Evolutionary conservation across 192 early-diverging fungal genomes (phyloP), one percentile per base, ranked within the genome.

Genomic region (Coemansia sp.): DNA sequence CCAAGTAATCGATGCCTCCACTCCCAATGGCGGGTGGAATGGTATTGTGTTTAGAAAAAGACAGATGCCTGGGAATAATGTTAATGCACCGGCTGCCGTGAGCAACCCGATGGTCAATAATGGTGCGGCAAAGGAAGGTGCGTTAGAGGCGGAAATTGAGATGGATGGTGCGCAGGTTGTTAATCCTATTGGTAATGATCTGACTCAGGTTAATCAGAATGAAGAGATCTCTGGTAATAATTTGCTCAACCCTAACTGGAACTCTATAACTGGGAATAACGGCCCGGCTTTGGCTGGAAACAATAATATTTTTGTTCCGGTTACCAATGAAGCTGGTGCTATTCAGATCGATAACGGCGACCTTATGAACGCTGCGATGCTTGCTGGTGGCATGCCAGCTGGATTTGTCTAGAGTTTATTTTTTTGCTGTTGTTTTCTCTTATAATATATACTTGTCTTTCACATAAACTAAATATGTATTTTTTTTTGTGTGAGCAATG

Each of bases 331-430:
- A 64, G 37, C 52, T 2, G 79, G 67, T 17, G 75, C 79, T 12
- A 82, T 82, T 36, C 79, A 82, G 66, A 61, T 82, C 28, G 74
- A 82, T 38, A 82, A 82, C 72, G 74, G 79, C 8, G 74, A 64
- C 48, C 64, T 82, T 12, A 14, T 81, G 2, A 34, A 73, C n/a
- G 70, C 73, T 6, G 73, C 73, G 0, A 35, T 75, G 61, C 11
- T 57, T 9, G 78, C 65, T 36, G 67, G 65, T 5, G 58, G 51
- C 5, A 32, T 38, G n/a, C 59, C 55, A 3, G 53, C 55, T 11
- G 17, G n/a, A n/a, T 41, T 61, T 37, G 3, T 33, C 2, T 39
- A 2, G 54, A 56, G 20, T 5, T 17, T 53, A 17, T 5, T 39
- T 4, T 39, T 39, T 53, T 53, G 6, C 51, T 53, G 14, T 22